Base-by-base conservation (phyloP, 176 grass and related monocot genomes). In the Otatea glauca region DNA sequence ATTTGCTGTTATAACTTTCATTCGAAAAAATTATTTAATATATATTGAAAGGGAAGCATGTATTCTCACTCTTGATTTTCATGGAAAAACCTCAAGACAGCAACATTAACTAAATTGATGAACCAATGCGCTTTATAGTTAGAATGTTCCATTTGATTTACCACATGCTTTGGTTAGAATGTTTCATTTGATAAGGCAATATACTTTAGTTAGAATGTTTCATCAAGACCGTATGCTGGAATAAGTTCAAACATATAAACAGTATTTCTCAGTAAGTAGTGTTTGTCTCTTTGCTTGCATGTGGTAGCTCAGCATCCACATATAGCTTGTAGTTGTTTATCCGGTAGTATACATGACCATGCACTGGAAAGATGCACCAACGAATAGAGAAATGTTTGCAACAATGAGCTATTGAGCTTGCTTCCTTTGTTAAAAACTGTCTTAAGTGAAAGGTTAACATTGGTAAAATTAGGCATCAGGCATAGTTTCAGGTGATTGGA, bases 131-230 rank as follows among this genome's bases (percentile, higher is more conserved):
- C 32, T 70, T 48, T 80, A 17, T 18, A 56, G 20, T 64, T 29
- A 44, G 32, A 64, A 64, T 69, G 55, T 38, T 60, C 75, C 53
- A 64, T 76, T 21, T 72, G 23, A 71, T 65, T 18, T 38, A 37
- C 48, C 27, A 64, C 55, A 76, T 64, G 35, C 48, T 72, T 64
- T 83, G 78, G 70, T 80, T 75, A 47, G 23, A 75, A 55, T 81
- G 17, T 66, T 53, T 66, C 10, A 21, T 81, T 45, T 47, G 50
- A 87, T 59, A 8, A 37, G 47, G 75, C 25, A 11, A 25, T 24
- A 15, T 53, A 3, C 17, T 68, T 80, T 66, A 65, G n/a, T 39
- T 77, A 70, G n/a, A 71, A 71, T 78, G 20, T 70, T 83, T 27
- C 10, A 24, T 80, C 5, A 74, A 80, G 32, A 53, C 1, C 11